phyloP scores from a whole-genome alignment of 768 basidiomycete genomes.

The Porpolomopsis calyptriformis region DNA sequence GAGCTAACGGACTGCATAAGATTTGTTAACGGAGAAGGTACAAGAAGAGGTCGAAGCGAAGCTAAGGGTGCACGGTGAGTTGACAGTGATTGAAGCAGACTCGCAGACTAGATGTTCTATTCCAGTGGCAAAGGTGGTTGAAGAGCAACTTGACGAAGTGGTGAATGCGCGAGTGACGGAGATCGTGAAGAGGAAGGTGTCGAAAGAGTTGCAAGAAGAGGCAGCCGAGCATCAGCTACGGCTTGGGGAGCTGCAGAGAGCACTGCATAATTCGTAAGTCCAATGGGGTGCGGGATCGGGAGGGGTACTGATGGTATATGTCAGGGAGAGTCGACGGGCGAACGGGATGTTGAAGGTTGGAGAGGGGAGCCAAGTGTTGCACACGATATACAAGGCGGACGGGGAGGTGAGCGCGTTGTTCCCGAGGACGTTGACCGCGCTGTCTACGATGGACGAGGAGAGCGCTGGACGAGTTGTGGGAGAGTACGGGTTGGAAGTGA shows the following conservation, averaged over 20 bases:
- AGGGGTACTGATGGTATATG: neutral
- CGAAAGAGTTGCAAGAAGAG: conserved; percentile 38
- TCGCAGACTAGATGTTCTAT: neutral
- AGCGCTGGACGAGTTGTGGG: conserved; percentile 24
- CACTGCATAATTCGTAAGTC: conserved; percentile 49
- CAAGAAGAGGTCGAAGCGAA: conserved; percentile 33
- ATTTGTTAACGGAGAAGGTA: conserved; percentile 36
- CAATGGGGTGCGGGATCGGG: neutral
- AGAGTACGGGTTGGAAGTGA: conserved; percentile 27
- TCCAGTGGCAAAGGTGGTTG: conserved; percentile 39
- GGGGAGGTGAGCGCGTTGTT: conserved; percentile 38
- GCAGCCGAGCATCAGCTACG: conserved; percentile 33
- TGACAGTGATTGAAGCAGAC: too few species aligned
- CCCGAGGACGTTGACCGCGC: conserved; percentile 38
- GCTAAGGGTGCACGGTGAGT: conserved; percentile 36
- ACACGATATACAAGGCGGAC: conserved; percentile 37
- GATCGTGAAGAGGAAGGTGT: conserved; percentile 37
- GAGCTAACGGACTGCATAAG: conserved; percentile 18
- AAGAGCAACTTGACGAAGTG: conserved; percentile 36
- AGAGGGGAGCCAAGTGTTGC: conserved; percentile 30
- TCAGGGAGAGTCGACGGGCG: conserved; percentile 46
- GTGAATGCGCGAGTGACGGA: conserved; percentile 40
- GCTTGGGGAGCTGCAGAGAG: conserved; percentile 35
- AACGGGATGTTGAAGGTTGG: conserved; percentile 39
- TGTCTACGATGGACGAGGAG: conserved; percentile 32